Conservation (phyloP, 768 basidiomycete genomes). For the Xerocomellus chrysenteron region DNA sequence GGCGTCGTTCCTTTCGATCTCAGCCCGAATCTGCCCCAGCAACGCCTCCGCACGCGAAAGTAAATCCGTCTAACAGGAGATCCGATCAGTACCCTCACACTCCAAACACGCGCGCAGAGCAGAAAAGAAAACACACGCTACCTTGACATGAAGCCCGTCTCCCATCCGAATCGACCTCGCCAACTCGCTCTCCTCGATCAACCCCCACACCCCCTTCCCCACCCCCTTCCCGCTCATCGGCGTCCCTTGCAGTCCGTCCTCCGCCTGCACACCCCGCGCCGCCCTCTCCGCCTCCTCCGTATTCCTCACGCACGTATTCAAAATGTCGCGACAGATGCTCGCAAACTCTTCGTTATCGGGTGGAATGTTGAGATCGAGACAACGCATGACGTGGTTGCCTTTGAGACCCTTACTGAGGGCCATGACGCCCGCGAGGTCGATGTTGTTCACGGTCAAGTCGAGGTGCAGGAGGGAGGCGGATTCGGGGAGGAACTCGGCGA, state of each 20-base stretch:
- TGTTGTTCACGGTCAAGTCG: conserved; percentile 78
- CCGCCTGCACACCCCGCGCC: conserved; percentile 4
- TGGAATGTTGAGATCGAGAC: conserved; percentile 91
- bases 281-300: conserved; percentile 78
- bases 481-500: conserved; percentile 96
- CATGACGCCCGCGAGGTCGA: conserved; percentile 91
- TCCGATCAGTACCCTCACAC: neutral
- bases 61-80: conserved; percentile 5
- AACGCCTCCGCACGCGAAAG: conserved; percentile 41
- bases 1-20: neutral
- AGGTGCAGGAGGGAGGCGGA: conserved; percentile 84
- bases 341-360: conserved; percentile 81
- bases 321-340: conserved; percentile 83
- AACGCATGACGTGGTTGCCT: conserved; percentile 82
- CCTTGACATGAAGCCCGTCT: conserved; percentile 40
- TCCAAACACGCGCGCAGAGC: neutral
- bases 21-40: conserved; percentile 38
- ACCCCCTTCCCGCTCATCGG: conserved; percentile 48
- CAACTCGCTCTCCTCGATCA: conserved; percentile 84
- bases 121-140: conserved; percentile 32
- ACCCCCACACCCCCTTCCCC: conserved; percentile 74
- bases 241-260: conserved; percentile 23
- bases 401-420: conserved; percentile 86
- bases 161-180: conserved; percentile 64
- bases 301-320: conserved; percentile 89